phyloP scores from a whole-genome alignment of 2,329 filamentous ascomycete species.

The Aspergillus sp. region DNA sequence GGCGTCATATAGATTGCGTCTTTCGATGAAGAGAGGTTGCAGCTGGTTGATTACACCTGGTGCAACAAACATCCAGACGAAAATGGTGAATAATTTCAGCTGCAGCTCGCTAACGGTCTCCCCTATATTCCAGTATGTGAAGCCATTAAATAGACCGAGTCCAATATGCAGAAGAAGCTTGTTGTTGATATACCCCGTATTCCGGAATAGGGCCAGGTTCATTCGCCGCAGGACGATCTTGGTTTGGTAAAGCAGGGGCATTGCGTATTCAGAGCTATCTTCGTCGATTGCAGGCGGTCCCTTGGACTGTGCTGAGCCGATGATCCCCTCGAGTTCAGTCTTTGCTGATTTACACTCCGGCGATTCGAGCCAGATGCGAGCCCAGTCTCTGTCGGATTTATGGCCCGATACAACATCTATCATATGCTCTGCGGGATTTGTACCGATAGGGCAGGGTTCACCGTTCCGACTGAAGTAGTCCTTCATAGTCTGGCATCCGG shows the following conservation, averaged over 20 bases:
- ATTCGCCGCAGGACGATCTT: slow-evolving; percentile 64
- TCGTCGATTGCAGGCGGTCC: slow-evolving; percentile 40
- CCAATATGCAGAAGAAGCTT: slow-evolving; percentile 57
- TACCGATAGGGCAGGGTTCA: slow-evolving; percentile 59
- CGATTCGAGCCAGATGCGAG: slow-evolving; percentile 67
- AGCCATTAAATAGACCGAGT: slow-evolving; percentile 45
- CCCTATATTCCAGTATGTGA: slow-evolving; percentile 56
- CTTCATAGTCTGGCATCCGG: slow-evolving; percentile 60
- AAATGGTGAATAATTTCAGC: not conserved
- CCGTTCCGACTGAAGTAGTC: slow-evolving; percentile 66
- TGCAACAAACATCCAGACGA: slow-evolving; percentile 58
- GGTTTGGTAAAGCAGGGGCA: slow-evolving; percentile 61
- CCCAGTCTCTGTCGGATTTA: slow-evolving; percentile 55
- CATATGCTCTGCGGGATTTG: slow-evolving; percentile 60
- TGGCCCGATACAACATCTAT: slow-evolving; percentile 48
- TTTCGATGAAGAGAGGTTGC: slow-evolving; percentile 59
- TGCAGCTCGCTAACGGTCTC: not conserved
- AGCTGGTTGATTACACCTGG: slow-evolving; percentile 60
- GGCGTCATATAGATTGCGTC: slow-evolving; percentile 59
- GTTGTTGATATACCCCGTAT: slow-evolving; percentile 63
- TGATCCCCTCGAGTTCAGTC: slow-evolving; percentile 63
- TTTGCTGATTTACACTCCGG: slow-evolving; percentile 56
- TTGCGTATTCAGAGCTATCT: slow-evolving; percentile 59
- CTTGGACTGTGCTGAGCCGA: slow-evolving; percentile 42
- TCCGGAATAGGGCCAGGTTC: slow-evolving; percentile 64